Evolutionary conservation across 306 rosid genomes (phyloP), one percentile per base, ranked within the genome.

Genomic region (Prunus mume): DNA sequence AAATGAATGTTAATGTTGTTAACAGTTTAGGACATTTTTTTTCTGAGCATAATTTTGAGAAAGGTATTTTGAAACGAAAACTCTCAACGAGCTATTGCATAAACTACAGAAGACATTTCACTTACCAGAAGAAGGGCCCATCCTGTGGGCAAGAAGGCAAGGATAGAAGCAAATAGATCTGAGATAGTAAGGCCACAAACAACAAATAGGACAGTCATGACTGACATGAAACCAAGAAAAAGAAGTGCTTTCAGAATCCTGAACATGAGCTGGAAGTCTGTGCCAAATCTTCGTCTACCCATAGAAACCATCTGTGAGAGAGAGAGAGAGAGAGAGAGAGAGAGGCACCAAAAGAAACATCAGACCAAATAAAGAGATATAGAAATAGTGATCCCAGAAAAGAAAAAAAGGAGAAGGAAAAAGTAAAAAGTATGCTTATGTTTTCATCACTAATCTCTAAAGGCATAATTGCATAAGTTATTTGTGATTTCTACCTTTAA

Each of bases 71-170:
- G 65, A 54, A 71, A 12, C 0, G 3, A 17, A 54, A 55, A 71
- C 68, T 46, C 66, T 30, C 64, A 32, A 72, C 30, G 38, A 47
- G n/a, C 51, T 34, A 38, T 12, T 72, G 67, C 62, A 20, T n/a
- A 32, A 65, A 54, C 51, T 5, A 54, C 17, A 17, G 25, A 65
- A 3, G 65, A 46, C 7, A 24, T 24, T 51, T 32, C 74, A 84
- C 91, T 82, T 82, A 95, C 99, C 69, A 92, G 91, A 79, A 95
- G 77, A 78, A 95, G 65, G 71, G 96, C 97, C 98, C 98, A 92
- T 61, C 97, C 98, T 2, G 97, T 88, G 76, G 97, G 97, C 90
- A 91, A 73, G 85, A 95, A 92, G 84, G 97, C 99, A 78, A 95
- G 79, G 74, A 90, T 64, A 54, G 97, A 90, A 58, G 97, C 97